Evolutionary conservation across 1,139 yeast genomes (phyloP).

Genomic region (Hyphopichia fennica): DNA sequence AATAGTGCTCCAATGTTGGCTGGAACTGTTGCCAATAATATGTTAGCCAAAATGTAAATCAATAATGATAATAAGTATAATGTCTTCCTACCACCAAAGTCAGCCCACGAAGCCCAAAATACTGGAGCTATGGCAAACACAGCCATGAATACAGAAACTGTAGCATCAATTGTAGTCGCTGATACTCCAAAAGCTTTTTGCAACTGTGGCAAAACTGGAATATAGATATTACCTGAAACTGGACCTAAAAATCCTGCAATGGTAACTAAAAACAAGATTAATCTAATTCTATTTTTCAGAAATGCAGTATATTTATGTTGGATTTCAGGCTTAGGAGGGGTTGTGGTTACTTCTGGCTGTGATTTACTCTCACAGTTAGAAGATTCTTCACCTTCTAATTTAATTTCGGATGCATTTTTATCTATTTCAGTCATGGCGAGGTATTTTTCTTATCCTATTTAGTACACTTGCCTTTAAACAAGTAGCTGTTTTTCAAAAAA

Average conservation of each 20-base stretch:
- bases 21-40: constrained; percentile 50
- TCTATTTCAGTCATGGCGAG: too few species aligned
- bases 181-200: constrained; percentile 42
- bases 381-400: too few species aligned
- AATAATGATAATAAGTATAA: constrained; percentile 46
- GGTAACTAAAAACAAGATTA: constrained; percentile 38
- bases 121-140: constrained; percentile 55
- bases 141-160: constrained; percentile 61
- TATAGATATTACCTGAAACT: constrained; percentile 57
- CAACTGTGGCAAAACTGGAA: constrained; percentile 54
- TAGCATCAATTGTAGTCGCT: constrained; percentile 51
- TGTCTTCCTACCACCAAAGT: constrained; percentile 56
- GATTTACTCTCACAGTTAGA: too few species aligned
- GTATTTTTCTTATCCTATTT: too few species aligned
- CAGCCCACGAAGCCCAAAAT: constrained; percentile 59
- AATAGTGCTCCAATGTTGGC: constrained; percentile 45
- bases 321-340: not conserved
- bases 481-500: too few species aligned
- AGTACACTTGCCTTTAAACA: too few species aligned
- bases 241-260: constrained; percentile 60
- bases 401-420: too few species aligned
- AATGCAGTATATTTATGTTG: constrained; percentile 9
- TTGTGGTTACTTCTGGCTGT: too few species aligned
- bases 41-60: constrained; percentile 46
- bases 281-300: constrained; percentile 14